Evolutionary conservation across 495 filamentous ascomycete genomes (phyloP), one percentile per base, ranked within the genome.

Genomic region (Hypoxylon fragiforme): DNA sequence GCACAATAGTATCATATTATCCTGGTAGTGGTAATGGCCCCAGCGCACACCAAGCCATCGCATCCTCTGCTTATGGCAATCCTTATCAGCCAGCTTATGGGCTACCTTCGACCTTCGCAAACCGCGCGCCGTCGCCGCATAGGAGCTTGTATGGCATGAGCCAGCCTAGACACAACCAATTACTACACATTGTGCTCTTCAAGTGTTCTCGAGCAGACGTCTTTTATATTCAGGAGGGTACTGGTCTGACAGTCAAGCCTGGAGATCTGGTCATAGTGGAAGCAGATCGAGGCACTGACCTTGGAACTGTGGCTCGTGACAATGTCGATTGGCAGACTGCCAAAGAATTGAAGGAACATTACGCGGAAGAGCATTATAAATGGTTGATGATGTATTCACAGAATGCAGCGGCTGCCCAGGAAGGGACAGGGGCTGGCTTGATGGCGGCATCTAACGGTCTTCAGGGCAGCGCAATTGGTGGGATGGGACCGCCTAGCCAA

Each of bases 341-440:
- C 0, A 91, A 92, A 55, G 85, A 92, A 36, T 71, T 90, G 57
- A 95, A 95, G 67, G 89, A 95, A 47, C 82, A 89, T 44, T 94
- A 89, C 60, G 87, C 86, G 13, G 87, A 96, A 67, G 91, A 97
- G 62, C 94, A 98, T 60, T 96, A 95, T 70, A 88, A 86, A 60
- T 96, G 91, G 86, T 80, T 98, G 24, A 96, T 97, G 88, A 90
- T 96, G 85, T 97, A 96, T 68, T 95, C 91, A 8, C 86, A 85
- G 56, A 88, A 89, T 54, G 84, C 84, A 0, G 79, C 82, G 18
- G 79, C 76, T 43, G 81, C 80, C 28, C 73, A 81, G 26, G 80
- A 81, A 32, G 79, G 80, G 12, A 63, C 62, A 3, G 79, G 78
- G 5, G 76, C 80, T 50, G 79, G 77, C 32, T 70, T 77, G 54